phyloP scores from a whole-genome alignment of 345 rosid species.

The Hibiscus trionum region DNA sequence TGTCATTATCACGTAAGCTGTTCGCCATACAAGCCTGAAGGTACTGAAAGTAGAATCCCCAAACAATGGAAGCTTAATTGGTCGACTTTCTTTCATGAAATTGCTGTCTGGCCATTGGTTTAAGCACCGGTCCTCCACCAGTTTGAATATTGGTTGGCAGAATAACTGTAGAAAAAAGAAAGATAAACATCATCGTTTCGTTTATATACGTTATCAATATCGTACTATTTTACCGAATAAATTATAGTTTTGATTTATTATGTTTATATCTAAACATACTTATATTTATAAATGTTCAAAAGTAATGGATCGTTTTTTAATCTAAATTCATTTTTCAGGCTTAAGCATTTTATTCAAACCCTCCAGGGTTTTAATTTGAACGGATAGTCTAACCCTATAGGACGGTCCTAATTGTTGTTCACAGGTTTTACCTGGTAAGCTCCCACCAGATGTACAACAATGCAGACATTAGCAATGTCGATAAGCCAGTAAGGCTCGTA shows the following conservation, averaged over 20 bases:
- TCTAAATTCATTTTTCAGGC: too few relatives aligned
- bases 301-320: too few relatives aligned
- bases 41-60: slow-evolving; percentile 4
- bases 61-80: not conserved
- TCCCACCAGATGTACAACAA: slow-evolving; percentile 29
- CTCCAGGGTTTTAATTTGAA: not conserved
- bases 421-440: slow-evolving; percentile 32
- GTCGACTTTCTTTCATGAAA: not conserved
- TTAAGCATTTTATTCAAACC: too few relatives aligned
- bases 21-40: slow-evolving; percentile 11
- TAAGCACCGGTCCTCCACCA: not conserved
- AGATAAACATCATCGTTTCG: not conserved
- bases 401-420: too few relatives aligned
- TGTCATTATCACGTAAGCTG: not conserved
- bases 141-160: slow-evolving; percentile 12
- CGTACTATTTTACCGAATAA: too few relatives aligned
- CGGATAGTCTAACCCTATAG: too few relatives aligned
- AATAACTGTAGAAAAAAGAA: slow-evolving; percentile 4
- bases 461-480: slow-evolving; percentile 28
- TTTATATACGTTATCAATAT: not conserved
- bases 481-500: slow-evolving; percentile 33
- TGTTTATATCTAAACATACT: too few relatives aligned
- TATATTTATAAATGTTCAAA: not conserved
- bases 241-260: too few relatives aligned
- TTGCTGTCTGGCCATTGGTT: slow-evolving; percentile 3